Evolutionary conservation across 169 alveolate species (phyloP), one percentile per base, ranked within the genome.

Genomic region (Plasmodium cynomolgi): DNA sequence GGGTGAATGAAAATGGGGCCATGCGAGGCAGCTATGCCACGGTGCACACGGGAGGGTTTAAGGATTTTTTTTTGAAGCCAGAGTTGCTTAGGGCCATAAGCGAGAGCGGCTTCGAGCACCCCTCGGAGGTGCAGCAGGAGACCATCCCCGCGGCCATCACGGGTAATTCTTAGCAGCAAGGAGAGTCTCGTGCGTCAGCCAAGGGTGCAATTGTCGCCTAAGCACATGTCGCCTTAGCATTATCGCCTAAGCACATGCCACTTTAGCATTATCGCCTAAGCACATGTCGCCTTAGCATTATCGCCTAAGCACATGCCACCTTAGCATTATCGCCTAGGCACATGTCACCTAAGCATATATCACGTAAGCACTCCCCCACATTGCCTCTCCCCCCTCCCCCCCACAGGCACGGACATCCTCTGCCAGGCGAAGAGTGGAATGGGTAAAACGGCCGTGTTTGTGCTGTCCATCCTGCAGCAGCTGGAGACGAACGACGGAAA

Each of bases 391-490:
- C 29, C 29, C 62, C 29, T 11, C 29, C 39, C 71, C 83, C 83
- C 73, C 54, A 17, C 98, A 39, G 99, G 99, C 20, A 96, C 97
- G 33, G 99, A 99, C 96, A 98, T 99, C 26, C 97, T 99, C 68
- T 99, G 99, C 97, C 99, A 99, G 97, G 99, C 99, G 72, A 98
- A 99, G 95, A 98, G 99, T 74, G 99, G 99, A 82, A 99, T 99
- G 99, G 99, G 99, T n/a, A 99, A 99, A 97, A 99, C 99, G 33
- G 99, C 99, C 39, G 99, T 99, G 33, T 99, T 99, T 94, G 99
- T 99, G 31, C 95, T 99, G 90, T 97, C 99, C 17, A 98, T 99
- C 85, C 97, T 99, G 41, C 99, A 99, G 91, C 99, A 98, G 94
- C 96, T 98, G 80, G 98, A 98, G 91, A 97, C 97, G 39, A 97